phyloP scores from a whole-genome alignment of 1,284 basidiomycete genomes.

The Pseudozyma sp. region DNA sequence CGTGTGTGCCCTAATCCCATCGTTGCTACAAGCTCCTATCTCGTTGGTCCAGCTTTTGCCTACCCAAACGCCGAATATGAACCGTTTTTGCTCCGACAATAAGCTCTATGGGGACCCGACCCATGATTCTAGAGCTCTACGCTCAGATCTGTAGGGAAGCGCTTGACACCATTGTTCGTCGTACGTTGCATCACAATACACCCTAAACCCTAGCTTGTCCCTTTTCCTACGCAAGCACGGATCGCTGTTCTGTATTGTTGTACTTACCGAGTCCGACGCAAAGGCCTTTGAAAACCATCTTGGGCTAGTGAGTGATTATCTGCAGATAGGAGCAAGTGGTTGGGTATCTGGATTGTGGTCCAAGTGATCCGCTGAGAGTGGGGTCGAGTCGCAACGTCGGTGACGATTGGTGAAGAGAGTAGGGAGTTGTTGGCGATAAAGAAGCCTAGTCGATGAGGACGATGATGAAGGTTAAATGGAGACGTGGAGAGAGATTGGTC shows the following conservation, averaged over 20 bases:
- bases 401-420: background rate
- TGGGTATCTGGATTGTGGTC: slow-evolving; percentile 1
- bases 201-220: background rate
- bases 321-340: background rate
- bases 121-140: too few relatives aligned
- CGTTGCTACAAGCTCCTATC: too few relatives aligned
- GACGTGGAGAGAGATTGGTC: background rate
- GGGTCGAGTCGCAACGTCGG: background rate
- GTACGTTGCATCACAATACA: too few relatives aligned
- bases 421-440: background rate
- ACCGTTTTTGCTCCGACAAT: too few relatives aligned
- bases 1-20: too few relatives aligned
- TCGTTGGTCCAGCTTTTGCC: too few relatives aligned
- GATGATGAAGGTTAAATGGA: background rate
- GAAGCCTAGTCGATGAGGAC: background rate
- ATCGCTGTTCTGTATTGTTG: too few relatives aligned
- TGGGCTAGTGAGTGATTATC: slow-evolving; percentile 11
- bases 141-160: too few relatives aligned
- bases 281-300: slow-evolving; percentile 50
- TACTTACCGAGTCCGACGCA: slow-evolving; percentile 57
- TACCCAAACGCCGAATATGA: too few relatives aligned
- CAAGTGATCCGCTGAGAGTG: background rate
- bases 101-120: too few relatives aligned
- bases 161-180: too few relatives aligned
- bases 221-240: background rate